A percentile compares a stretch with the other conserved stretches of the same genome.
These are phyloP conservation scores for Fusarium redolens DNA, from an alignment of 2,329 filamentous ascomycete genomes.

Conservation along the genomic window DNA sequence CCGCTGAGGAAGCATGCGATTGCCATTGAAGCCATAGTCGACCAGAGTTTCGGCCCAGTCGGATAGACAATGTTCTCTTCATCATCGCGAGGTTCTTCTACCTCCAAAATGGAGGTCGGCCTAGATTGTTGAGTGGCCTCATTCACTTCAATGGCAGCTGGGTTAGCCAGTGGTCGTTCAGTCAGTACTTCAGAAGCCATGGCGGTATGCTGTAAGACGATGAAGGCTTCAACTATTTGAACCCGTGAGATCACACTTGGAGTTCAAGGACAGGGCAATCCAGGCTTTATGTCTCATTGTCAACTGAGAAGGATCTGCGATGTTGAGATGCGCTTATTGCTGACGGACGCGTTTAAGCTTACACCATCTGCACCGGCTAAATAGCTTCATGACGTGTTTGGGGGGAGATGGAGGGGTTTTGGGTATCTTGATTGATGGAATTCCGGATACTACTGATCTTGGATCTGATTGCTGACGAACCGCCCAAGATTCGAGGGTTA, in stretches of 20 bases:
- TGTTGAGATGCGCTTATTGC: background rate
- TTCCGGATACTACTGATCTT: rapidly evolving
- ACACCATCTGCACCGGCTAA: background rate
- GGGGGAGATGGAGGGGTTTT: background rate
- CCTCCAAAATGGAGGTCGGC: background rate
- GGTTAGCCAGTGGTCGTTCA: background rate
- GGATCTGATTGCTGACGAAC: background rate
- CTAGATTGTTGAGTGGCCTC: background rate
- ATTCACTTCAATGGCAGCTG: rapidly evolving
- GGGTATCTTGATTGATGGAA: slow-evolving; percentile 6
- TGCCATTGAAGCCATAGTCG: slow-evolving; percentile 39
- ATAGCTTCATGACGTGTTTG: slow-evolving; percentile 1
- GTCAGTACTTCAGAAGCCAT: slow-evolving; percentile 15
- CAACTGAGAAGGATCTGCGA: too few relatives aligned
- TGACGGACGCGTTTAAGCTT: slow-evolving; percentile 7
- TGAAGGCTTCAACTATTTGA: rapidly evolving
- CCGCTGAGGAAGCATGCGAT: slow-evolving; percentile 41
- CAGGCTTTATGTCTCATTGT: background rate
- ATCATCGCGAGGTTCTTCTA: slow-evolving; percentile 10
- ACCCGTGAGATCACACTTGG: rapidly evolving
- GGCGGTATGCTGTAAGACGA: rapidly evolving
- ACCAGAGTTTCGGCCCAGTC: slow-evolving; percentile 38
- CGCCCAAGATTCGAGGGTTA: background rate
- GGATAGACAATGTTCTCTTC: slow-evolving; percentile 18
- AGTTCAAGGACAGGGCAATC: rapidly evolving